Evolutionary conservation across 2,329 filamentous ascomycete species (phyloP).

Genomic region (Diaporthe sp.): DNA sequence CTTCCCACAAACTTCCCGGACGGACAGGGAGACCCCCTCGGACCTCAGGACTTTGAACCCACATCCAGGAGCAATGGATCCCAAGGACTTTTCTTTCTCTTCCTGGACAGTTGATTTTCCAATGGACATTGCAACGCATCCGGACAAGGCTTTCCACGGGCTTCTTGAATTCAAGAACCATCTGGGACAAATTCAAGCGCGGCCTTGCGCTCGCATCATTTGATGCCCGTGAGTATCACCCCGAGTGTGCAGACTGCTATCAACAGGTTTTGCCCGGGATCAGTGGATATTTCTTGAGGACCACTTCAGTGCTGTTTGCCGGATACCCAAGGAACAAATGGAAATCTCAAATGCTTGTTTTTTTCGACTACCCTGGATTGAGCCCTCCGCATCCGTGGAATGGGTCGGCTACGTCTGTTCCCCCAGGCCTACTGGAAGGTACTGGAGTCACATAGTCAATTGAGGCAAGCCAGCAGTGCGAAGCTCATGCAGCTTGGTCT

Average conservation of each 20-base stretch:
- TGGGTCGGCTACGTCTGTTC: background rate
- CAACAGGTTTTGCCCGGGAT: constrained; percentile 29
- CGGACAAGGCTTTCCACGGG: background rate
- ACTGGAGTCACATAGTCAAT: background rate
- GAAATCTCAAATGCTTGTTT: background rate
- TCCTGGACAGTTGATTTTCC: background rate
- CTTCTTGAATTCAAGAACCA: too few relatives aligned
- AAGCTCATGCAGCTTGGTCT: constrained; percentile 19
- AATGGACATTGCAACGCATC: background rate
- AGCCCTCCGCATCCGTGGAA: background rate
- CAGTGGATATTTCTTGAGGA: constrained; percentile 9
- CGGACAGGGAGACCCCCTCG: background rate
- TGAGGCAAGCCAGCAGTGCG: background rate
- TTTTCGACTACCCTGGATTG: constrained; percentile 7
- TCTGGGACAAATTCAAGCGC: background rate
- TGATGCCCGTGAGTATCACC: constrained; percentile 35
- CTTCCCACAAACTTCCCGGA: constrained; percentile 24
- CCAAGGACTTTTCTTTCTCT: background rate
- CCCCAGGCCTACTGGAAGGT: background rate
- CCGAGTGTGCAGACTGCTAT: constrained; percentile 20
- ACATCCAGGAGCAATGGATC: background rate
- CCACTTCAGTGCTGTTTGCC: background rate
- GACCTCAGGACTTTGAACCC: constrained; percentile 13
- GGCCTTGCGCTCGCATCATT: background rate
- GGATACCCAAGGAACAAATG: background rate